Evolutionary conservation across 2,329 filamentous ascomycete species (phyloP).

Genomic region (Scedosporium aurantiacum): DNA sequence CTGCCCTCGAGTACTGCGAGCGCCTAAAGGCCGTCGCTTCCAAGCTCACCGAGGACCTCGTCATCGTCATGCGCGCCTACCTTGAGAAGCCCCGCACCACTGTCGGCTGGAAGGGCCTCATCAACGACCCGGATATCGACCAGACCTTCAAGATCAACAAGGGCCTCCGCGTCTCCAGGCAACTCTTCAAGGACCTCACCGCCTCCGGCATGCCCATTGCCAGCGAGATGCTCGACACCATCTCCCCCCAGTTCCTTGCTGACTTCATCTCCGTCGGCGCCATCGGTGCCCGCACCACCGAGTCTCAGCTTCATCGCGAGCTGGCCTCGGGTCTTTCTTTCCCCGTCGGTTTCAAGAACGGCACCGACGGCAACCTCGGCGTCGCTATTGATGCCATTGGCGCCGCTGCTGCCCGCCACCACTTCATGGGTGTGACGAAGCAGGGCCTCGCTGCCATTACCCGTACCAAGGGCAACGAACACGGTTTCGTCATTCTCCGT

Average conservation of each 20-base stretch:
- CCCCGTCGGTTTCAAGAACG: constrained; percentile 99
- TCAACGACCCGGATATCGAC: constrained; percentile 97
- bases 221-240: constrained; percentile 96
- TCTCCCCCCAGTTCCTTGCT: constrained; percentile 91
- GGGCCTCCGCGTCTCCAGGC: constrained; percentile 72
- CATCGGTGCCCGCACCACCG: constrained; percentile 90
- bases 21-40: constrained; percentile 69
- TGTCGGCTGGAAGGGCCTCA: constrained; percentile 96
- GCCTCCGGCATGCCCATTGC: constrained; percentile 90
- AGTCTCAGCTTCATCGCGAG: constrained; percentile 91
- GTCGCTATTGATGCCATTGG: constrained; percentile 95
- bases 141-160: constrained; percentile 99
- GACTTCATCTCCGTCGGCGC: constrained; percentile 87
- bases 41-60: constrained; percentile 78
- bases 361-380: constrained; percentile 79
- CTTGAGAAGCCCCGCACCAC: constrained; percentile 97
- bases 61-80: constrained; percentile 97
- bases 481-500: constrained; percentile 92
- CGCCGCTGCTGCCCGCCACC: constrained; percentile 81
- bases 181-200: constrained; percentile 90
- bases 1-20: constrained; percentile 88
- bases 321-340: constrained; percentile 88
- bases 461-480: constrained; percentile 86
- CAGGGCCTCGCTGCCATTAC: constrained; percentile 91
- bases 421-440: constrained; percentile 96